A percentile compares a stretch with the other conserved stretches of the same genome.
Conservation (phyloP, 2,329 filamentous ascomycete species). For the Pseudogymnoascus sp. region DNA sequence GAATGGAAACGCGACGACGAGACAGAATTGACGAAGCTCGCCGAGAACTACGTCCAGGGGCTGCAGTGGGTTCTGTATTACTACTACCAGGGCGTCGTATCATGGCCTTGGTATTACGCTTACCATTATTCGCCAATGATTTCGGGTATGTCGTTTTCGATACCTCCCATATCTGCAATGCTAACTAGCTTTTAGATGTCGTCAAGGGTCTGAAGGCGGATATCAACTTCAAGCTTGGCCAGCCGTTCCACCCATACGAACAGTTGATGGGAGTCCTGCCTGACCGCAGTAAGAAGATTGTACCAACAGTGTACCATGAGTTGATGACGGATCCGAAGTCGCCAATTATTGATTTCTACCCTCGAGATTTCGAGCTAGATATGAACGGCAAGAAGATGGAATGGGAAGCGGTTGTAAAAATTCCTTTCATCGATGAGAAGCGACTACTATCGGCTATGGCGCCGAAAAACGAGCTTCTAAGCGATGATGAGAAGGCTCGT, state of each 20-base stretch:
- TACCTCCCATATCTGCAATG: conserved; percentile 17
- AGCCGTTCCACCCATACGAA: conserved; percentile 90
- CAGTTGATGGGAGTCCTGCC: conserved; percentile 98
- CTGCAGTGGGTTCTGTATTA: conserved; percentile 98
- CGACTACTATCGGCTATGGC: conserved; percentile 79
- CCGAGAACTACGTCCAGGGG: conserved; percentile 95
- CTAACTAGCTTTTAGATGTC: conserved; percentile 56
- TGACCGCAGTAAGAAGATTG: conserved; percentile 94
- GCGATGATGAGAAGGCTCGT: conserved; percentile 67
- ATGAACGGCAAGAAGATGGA: conserved; percentile 99
- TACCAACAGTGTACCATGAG: conserved; percentile 77
- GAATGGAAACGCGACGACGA: conserved; percentile 79
- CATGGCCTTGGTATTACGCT: conserved; percentile 96
- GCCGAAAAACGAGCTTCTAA: conserved; percentile 71
- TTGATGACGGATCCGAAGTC: conserved; percentile 88
- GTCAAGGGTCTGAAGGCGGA: conserved; percentile 79
- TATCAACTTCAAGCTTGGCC: conserved; percentile 86
- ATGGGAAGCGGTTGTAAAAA: conserved; percentile 98
- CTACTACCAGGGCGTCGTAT: conserved; percentile 94
- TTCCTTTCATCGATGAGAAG: conserved; percentile 94
- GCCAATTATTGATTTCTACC: conserved; percentile 96
- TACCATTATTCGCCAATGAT: conserved; percentile 99
- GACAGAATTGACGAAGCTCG: conserved; percentile 70
- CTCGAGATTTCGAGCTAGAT: conserved; percentile 90
- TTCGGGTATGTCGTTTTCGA: conserved; percentile 48